Percentiles rank a stretch among this genome's conserved stretches.
Conservation (phyloP, 495 filamentous ascomycete genomes). For the Glutinoglossum americanum region DNA sequence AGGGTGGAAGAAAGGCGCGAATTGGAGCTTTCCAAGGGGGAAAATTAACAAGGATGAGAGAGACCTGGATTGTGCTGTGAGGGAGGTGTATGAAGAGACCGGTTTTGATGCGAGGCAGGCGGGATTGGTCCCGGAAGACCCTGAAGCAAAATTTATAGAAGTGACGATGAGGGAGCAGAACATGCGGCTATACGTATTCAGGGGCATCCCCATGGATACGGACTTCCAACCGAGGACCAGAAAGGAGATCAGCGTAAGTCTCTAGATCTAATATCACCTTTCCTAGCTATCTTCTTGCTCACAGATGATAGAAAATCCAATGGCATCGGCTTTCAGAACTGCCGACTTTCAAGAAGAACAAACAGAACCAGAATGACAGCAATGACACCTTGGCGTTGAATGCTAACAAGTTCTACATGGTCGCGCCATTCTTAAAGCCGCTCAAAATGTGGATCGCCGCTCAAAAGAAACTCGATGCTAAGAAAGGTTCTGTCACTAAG, state of each 20-base stretch:
- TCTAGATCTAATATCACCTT: not conserved
- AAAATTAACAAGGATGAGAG: conserved; percentile 96
- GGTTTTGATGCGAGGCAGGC: conserved; percentile 61
- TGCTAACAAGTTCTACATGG: conserved; percentile 90
- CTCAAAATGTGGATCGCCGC: conserved; percentile 79
- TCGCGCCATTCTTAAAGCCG: conserved; percentile 70
- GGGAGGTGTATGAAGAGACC: conserved; percentile 91
- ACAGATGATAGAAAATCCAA: conserved; percentile 36
- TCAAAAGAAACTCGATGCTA: conserved; percentile 47
- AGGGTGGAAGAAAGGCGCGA: conserved; percentile 90
- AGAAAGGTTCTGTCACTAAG: conserved; percentile 10
- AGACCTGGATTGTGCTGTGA: conserved; percentile 75
- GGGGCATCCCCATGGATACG: conserved; percentile 65
- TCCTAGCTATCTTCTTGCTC: not conserved
- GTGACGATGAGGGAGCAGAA: conserved; percentile 82
- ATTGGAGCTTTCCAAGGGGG: conserved; percentile 88
- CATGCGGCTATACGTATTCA: conserved; percentile 75
- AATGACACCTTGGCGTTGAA: conserved; percentile 32
- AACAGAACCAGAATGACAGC: conserved; percentile 30
- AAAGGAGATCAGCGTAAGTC: conserved; percentile 65
- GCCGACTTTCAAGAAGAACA: conserved; percentile 55
- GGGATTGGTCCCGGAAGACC: conserved; percentile 43
- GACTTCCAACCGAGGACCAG: conserved; percentile 72
- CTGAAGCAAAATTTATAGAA: conserved; percentile 57
- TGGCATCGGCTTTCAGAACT: conserved; percentile 84